Conservation (phyloP, 306 rosid species). For the Vigna unguiculata region DNA sequence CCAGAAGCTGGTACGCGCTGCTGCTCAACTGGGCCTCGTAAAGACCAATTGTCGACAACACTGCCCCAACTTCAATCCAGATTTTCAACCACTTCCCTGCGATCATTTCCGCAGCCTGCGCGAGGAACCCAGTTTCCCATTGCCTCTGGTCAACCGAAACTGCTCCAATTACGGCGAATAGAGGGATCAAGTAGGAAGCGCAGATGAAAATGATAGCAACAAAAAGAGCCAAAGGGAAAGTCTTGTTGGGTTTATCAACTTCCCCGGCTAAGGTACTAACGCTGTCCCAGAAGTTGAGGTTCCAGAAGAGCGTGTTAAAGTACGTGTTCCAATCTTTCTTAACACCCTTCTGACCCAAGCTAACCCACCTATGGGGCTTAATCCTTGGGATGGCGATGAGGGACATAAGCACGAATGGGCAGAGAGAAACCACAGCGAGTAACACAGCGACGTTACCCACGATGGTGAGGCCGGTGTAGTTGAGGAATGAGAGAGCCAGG, state of each 20-base stretch:
- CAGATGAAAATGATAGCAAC: conserved; percentile 49
- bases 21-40: conserved; percentile 74
- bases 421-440: conserved; percentile 19
- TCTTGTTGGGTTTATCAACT: conserved; percentile 45
- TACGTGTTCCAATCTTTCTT: conserved; percentile 49
- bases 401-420: conserved; percentile 44
- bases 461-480: conserved; percentile 43
- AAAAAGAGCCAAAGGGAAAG: conserved; percentile 45
- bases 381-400: conserved; percentile 47
- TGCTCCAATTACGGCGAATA: conserved; percentile 44
- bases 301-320: conserved; percentile 51
- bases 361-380: conserved; percentile 40
- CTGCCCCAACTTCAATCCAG: conserved; percentile 65
- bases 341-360: conserved; percentile 48
- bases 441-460: conserved; percentile 47
- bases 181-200: conserved; percentile 46
- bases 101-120: conserved; percentile 58
- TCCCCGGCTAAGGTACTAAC: conserved; percentile 53
- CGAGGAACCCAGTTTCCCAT: conserved; percentile 57
- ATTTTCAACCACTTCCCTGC: conserved; percentile 65
- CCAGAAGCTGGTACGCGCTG: conserved; percentile 64
- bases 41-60: conserved; percentile 61
- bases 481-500: conserved; percentile 37
- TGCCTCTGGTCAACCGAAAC: conserved; percentile 40
- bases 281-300: conserved; percentile 51